Evolutionary conservation across 805 yeast genomes (phyloP).

Genomic region (Barnettozyma wickerhamii): DNA sequence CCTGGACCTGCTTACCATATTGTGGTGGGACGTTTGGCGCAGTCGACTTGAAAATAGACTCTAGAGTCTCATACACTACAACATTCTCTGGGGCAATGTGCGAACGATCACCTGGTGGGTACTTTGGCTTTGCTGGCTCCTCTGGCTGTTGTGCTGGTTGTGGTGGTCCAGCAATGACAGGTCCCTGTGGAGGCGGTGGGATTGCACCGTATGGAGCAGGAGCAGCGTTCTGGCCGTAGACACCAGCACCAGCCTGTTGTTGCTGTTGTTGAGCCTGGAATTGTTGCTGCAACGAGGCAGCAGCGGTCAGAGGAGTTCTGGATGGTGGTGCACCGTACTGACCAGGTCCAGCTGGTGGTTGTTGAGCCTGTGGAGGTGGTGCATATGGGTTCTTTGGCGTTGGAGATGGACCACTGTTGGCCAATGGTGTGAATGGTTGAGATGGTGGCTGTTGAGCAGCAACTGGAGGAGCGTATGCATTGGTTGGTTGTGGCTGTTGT

Average conservation of each 20-base stretch:
- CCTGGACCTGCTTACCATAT: slow-evolving; percentile 66
- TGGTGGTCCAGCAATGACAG: slow-evolving; percentile 1
- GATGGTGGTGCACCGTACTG: slow-evolving; percentile 33
- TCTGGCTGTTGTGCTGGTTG: slow-evolving; percentile 12
- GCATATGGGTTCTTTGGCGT: slow-evolving; percentile 37
- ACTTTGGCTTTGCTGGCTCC: slow-evolving; percentile 22
- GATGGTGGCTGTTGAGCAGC: slow-evolving; percentile 12
- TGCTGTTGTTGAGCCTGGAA: neutral
- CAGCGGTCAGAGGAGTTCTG: slow-evolving; percentile 14
- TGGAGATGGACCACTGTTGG: slow-evolving; percentile 12
- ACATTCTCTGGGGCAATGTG: slow-evolving; percentile 57
- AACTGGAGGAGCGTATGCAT: slow-evolving; percentile 12
- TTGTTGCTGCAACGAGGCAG: slow-evolving; percentile 13
- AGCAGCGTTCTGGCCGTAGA: slow-evolving; percentile 12
- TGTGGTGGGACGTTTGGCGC: slow-evolving; percentile 73
- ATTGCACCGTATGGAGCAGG: slow-evolving; percentile 19
- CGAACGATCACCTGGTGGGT: slow-evolving; percentile 63
- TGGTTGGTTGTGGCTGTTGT: slow-evolving; percentile 2
- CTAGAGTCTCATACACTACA: slow-evolving; percentile 57
- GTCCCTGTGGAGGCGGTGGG: slow-evolving; percentile 17
- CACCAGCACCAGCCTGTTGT: no score
- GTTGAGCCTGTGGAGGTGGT: slow-evolving; percentile 22
- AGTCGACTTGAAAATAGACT: slow-evolving; percentile 51
- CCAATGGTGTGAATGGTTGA: slow-evolving; percentile 10
- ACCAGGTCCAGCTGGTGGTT: slow-evolving; percentile 26